These are phyloP conservation scores for Candida sithepensis DNA, from an alignment of 805 yeast genomes.

Conservation along the genomic window DNA sequence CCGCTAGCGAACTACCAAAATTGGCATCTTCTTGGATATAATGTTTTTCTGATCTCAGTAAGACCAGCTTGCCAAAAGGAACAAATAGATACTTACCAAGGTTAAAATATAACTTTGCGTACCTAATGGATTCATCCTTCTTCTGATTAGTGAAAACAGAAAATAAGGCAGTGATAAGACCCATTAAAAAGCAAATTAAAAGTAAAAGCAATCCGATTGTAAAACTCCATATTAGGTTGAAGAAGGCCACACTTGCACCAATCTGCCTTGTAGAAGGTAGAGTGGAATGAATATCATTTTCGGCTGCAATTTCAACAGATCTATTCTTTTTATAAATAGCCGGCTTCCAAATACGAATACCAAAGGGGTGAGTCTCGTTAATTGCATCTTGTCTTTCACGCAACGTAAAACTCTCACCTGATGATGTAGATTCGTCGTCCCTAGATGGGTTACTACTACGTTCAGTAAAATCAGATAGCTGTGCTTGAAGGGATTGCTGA, in stretches of 20 bases:
- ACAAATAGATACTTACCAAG: constrained; percentile 68
- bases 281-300: constrained; percentile 86
- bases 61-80: constrained; percentile 91
- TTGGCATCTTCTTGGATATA: constrained; percentile 84
- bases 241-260: constrained; percentile 56
- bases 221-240: constrained; percentile 70
- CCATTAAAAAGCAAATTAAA: constrained; percentile 47
- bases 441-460: constrained; percentile 25
- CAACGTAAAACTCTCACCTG: constrained; percentile 80
- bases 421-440: constrained; percentile 37
- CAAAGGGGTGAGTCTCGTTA: constrained; percentile 95
- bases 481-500: constrained; percentile 5
- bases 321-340: constrained; percentile 90
- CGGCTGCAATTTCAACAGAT: constrained; percentile 88
- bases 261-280: constrained; percentile 43
- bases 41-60: constrained; percentile 71
- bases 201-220: constrained; percentile 68
- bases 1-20: constrained; percentile 81
- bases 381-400: constrained; percentile 95
- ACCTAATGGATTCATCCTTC: constrained; percentile 48
- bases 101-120: constrained; percentile 55
- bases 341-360: constrained; percentile 98
- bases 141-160: constrained; percentile 42
- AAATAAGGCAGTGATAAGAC: constrained; percentile 42
- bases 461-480: constrained; percentile 11